A percentile compares a stretch with the other conserved stretches of the same genome.
Conservation (phyloP, 495 filamentous ascomycete species). For the Xylaria scruposa region DNA sequence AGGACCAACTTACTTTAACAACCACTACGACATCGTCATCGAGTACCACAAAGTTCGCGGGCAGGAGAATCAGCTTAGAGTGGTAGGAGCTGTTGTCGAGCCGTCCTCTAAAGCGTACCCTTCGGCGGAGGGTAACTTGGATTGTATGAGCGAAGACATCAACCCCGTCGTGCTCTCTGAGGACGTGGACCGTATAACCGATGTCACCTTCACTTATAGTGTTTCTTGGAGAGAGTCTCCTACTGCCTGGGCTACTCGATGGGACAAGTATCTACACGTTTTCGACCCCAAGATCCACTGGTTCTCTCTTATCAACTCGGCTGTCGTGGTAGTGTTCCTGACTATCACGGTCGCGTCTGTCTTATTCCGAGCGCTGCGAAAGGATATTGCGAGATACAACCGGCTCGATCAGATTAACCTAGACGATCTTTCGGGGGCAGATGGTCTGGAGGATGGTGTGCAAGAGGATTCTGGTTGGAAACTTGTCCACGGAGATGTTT, state of each 20-base stretch:
- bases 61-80: slow-evolving; percentile 68
- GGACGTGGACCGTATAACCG: slow-evolving; percentile 47
- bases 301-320: slow-evolving; percentile 95
- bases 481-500: slow-evolving; percentile 96
- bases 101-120: slow-evolving; percentile 74
- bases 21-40: slow-evolving; percentile 93
- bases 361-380: slow-evolving; percentile 81
- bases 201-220: slow-evolving; percentile 88
- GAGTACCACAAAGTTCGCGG: slow-evolving; percentile 82
- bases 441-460: slow-evolving; percentile 84
- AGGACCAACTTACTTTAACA: slow-evolving; percentile 72
- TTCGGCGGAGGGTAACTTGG: slow-evolving; percentile 55
- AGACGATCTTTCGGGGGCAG: slow-evolving; percentile 80
- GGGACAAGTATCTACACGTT: slow-evolving; percentile 97
- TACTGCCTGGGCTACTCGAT: slow-evolving; percentile 92
- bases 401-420: slow-evolving; percentile 84
- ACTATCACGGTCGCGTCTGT: slow-evolving; percentile 89
- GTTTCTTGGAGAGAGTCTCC: slow-evolving; percentile 81
- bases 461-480: slow-evolving; percentile 99
- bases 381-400: slow-evolving; percentile 97
- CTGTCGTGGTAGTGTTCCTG: slow-evolving; percentile 90
- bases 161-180: slow-evolving; percentile 67
- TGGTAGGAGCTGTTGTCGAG: slow-evolving; percentile 89
- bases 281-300: slow-evolving; percentile 97
- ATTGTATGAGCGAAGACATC: slow-evolving; percentile 64